Percentiles rank a stretch among this genome's conserved stretches.
These are phyloP conservation scores for Penicillium sp. DNA, from an alignment of 2,329 filamentous ascomycete genomes.

Conservation along the genomic window DNA sequence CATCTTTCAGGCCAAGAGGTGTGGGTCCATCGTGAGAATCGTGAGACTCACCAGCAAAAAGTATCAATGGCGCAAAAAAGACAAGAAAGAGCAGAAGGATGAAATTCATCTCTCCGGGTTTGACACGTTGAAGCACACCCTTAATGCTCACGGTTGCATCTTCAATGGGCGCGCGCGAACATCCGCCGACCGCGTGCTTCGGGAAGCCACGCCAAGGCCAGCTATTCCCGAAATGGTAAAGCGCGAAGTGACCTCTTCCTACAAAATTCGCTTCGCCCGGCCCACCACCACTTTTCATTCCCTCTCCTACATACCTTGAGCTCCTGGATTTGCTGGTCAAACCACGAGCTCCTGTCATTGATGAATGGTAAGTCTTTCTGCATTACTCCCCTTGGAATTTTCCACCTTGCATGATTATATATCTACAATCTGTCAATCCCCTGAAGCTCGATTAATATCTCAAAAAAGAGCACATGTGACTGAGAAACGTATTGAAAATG, in stretches of 20 bases:
- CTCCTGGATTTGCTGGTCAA: slow-evolving; percentile 28
- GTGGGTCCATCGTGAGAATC: background rate
- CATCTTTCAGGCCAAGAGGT: background rate
- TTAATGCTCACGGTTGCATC: no score
- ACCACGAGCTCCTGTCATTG: slow-evolving; percentile 15
- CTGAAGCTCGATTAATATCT: slow-evolving; percentile 52
- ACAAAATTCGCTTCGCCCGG: slow-evolving; percentile 16
- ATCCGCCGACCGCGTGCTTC: background rate
- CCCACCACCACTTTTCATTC: slow-evolving; percentile 5
- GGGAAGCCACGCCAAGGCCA: slow-evolving; percentile 5
- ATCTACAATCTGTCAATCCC: slow-evolving; percentile 74
- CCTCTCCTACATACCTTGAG: slow-evolving; percentile 8
- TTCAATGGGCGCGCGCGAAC: no score
- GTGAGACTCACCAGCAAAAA: slow-evolving; percentile 29
- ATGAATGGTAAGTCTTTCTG: slow-evolving; percentile 27
- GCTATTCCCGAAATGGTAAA: slow-evolving; percentile 10
- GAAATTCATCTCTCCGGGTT: slow-evolving; percentile 26
- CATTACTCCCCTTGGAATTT: background rate
- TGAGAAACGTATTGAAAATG: slow-evolving; percentile 40
- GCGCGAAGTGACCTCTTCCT: slow-evolving; percentile 10
- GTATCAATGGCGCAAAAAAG: slow-evolving; percentile 33
- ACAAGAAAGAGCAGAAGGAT: slow-evolving; percentile 31
- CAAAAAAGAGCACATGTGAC: slow-evolving; percentile 36
- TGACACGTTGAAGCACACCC: background rate
- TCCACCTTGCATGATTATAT: slow-evolving; percentile 56